Conservation (phyloP, 1,284 basidiomycete species). For the Malassezia psittaci region DNA sequence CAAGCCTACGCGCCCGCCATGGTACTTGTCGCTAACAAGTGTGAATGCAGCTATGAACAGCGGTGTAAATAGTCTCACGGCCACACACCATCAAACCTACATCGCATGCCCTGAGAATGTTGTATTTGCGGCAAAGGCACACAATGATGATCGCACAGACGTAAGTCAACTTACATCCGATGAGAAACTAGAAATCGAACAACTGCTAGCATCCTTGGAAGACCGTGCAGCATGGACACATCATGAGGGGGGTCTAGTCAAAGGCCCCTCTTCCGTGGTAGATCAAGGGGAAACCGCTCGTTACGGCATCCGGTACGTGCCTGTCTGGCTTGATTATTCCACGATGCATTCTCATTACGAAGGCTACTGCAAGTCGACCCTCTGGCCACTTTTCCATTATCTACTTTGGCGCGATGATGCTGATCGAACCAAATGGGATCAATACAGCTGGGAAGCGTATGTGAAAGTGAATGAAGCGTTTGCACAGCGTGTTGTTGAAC, state of each 20-base stretch:
- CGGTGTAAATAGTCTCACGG: constrained; percentile 72
- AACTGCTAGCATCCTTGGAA: constrained; percentile 37
- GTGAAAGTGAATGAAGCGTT: constrained; percentile 75
- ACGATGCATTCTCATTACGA: constrained; percentile 80
- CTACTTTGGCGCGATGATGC: constrained; percentile 85
- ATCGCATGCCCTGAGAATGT: constrained; percentile 91
- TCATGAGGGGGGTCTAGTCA: constrained; percentile 27
- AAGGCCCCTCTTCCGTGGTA: constrained; percentile 19
- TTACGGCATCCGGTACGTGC: constrained; percentile 58
- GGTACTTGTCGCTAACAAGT: constrained; percentile 70
- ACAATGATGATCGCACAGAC: constrained; percentile 33
- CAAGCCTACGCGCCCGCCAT: constrained; percentile 49
- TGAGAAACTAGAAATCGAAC: constrained; percentile 40
- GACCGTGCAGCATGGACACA: constrained; percentile 31
- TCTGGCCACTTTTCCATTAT: constrained; percentile 98
- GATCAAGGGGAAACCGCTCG: constrained; percentile 18
- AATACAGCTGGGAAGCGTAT: constrained; percentile 70
- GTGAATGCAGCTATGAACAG: constrained; percentile 93
- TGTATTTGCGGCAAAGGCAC: constrained; percentile 44
- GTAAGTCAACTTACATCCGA: constrained; percentile 28
- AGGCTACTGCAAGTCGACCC: constrained; percentile 91
- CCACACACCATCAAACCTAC: constrained; percentile 77
- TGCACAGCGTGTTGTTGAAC: constrained; percentile 62
- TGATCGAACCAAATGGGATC: constrained; percentile 56
- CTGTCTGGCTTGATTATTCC: constrained; percentile 83